Percentiles rank a stretch among this genome's conserved stretches.
Evolutionary conservation across 2,329 filamentous ascomycete species (phyloP).

Genomic region (Fusarium cicatricum): DNA sequence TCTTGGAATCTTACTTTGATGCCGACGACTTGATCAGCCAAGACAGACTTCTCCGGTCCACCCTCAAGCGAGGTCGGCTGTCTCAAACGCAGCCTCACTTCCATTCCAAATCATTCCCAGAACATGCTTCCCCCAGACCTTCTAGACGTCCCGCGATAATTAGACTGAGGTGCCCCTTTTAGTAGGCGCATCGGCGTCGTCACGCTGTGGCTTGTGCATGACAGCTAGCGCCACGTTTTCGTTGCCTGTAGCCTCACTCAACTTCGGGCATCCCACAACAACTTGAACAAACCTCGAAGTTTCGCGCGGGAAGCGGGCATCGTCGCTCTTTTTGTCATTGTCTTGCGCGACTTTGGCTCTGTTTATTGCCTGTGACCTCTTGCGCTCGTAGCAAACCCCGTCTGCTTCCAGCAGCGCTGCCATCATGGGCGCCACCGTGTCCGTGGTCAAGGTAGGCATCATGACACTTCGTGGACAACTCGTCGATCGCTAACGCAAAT

Average conservation of each 20-base stretch:
- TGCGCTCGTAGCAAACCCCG: not conserved
- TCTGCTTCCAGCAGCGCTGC: not conserved
- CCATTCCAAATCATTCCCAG: conserved; percentile 14
- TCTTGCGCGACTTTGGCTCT: not conserved
- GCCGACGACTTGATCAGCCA: not conserved
- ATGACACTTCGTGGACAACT: conserved; percentile 11
- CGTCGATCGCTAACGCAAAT: conserved; percentile 23
- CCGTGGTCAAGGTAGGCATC: conserved; percentile 48
- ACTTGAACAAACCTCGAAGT: conserved; percentile 1
- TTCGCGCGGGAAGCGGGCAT: conserved; percentile 11
- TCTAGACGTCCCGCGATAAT: conserved; percentile 21
- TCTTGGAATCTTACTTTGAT: not conserved
- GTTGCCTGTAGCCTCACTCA: conserved; percentile 14
- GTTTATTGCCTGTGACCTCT: not conserved
- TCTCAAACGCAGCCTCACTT: conserved; percentile 1
- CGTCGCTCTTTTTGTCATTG: not conserved
- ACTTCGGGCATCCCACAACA: conserved; percentile 15
- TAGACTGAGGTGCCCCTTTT: conserved; percentile 24
- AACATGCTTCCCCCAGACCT: conserved; percentile 13
- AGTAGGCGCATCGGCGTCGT: conserved; percentile 36
- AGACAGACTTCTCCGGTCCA: conserved; percentile 4
- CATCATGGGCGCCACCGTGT: conserved; percentile 47
- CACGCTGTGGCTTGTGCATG: conserved; percentile 23
- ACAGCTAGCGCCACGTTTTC: conserved; percentile 22
- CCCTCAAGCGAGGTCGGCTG: conserved; percentile 25